Conservation (phyloP, 2,329 filamentous ascomycete genomes). For the Epicoccum sorghinum region DNA sequence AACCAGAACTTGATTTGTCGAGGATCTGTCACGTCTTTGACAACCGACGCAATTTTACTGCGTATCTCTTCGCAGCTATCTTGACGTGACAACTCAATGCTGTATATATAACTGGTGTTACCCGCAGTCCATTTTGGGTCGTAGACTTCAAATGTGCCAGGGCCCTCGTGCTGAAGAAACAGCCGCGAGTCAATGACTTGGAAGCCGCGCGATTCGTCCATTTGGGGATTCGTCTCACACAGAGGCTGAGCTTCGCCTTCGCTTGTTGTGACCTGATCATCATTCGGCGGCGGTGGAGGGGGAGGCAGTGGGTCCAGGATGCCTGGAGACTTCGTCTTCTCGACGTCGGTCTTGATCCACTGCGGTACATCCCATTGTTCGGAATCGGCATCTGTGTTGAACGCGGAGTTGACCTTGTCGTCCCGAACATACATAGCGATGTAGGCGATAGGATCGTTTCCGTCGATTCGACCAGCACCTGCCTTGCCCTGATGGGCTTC, state of each 20-base stretch:
- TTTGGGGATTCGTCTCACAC: neutral
- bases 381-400: conserved; percentile 52
- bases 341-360: conserved; percentile 43
- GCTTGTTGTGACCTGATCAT: conserved; percentile 6
- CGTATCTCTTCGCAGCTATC: conserved; percentile 39
- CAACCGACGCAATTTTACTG: conserved; percentile 33
- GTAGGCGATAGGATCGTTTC: conserved; percentile 59
- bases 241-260: conserved; percentile 8
- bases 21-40: conserved; percentile 42
- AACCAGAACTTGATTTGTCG: conserved; percentile 52
- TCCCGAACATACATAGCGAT: conserved; percentile 62
- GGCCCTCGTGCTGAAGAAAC: conserved; percentile 45
- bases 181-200: conserved; percentile 42
- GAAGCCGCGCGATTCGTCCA: conserved; percentile 29
- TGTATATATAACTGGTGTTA: conserved; percentile 22
- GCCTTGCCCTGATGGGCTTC: conserved; percentile 58
- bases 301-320: conserved; percentile 22
- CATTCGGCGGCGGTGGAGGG: conserved; percentile 1
- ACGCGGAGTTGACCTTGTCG: conserved; percentile 49
- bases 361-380: conserved; percentile 55
- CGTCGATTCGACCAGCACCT: conserved; percentile 44
- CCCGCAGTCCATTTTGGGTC: conserved; percentile 30
- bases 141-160: conserved; percentile 45
- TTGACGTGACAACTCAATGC: conserved; percentile 29
- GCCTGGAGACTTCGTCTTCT: conserved; percentile 28